These are phyloP conservation scores for Ceratocystis smalleyi DNA, from an alignment of 2,329 filamentous ascomycete species.

Conservation along the genomic window DNA sequence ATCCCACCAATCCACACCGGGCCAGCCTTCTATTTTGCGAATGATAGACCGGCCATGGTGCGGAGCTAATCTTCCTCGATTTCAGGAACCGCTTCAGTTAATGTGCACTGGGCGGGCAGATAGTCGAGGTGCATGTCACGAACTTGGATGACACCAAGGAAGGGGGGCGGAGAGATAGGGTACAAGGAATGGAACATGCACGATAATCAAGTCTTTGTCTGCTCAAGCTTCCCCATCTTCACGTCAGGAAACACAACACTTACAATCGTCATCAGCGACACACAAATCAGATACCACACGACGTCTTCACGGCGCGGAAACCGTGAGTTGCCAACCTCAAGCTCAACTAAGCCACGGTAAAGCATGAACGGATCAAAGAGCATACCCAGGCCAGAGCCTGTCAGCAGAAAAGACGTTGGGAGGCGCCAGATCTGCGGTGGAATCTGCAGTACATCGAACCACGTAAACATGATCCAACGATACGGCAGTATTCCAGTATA, in stretches of 20 bases:
- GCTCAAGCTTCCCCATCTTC: constrained; percentile 8
- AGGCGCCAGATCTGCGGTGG: constrained; percentile 32
- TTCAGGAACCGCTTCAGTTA: constrained; percentile 75
- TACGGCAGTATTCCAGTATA: constrained; percentile 38
- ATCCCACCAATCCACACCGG: constrained; percentile 63
- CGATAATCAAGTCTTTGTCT: constrained; percentile 9
- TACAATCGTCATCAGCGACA: constrained; percentile 61
- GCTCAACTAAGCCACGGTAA: constrained; percentile 58
- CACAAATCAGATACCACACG: constrained; percentile 64
- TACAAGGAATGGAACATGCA: constrained; percentile 9
- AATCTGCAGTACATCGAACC: constrained; percentile 36
- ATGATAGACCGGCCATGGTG: constrained; percentile 45
- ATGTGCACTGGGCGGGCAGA: constrained; percentile 64
- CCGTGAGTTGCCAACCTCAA: constrained; percentile 56
- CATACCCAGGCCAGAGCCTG: constrained; percentile 31
- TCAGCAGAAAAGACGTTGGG: constrained; percentile 30
- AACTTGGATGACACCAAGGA: constrained; percentile 4
- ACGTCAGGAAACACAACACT: constrained; percentile 28
- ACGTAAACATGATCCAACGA: constrained; percentile 37
- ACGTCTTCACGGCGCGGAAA: constrained; percentile 65
- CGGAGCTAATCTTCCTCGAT: constrained; percentile 67
- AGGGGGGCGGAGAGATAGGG: background rate
- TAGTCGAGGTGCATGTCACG: constrained; percentile 37
- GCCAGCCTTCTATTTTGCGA: constrained; percentile 50
- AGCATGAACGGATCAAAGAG: constrained; percentile 61